Conservation (phyloP, 176 grass and related monocot species). For the Triticum monococcum region DNA sequence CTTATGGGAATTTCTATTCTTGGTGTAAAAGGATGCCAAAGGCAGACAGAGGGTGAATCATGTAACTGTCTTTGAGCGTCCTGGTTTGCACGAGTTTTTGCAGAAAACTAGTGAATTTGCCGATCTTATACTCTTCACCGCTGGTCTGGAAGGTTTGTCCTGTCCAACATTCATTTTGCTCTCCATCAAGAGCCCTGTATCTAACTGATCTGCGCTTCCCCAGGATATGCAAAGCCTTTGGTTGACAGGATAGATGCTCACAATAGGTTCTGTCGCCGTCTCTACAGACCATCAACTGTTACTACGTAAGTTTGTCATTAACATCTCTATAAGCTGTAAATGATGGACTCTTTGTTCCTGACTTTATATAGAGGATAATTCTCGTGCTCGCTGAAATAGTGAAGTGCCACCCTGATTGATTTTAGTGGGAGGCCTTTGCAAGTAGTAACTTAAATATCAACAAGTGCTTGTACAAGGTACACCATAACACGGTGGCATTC, state of each 20-base stretch:
- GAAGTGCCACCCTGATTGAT: neutral
- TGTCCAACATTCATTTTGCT: conserved; percentile 1
- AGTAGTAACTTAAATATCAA: neutral
- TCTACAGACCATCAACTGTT: conserved; percentile 85
- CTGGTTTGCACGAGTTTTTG: conserved; percentile 89
- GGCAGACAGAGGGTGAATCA: conserved; percentile 71
- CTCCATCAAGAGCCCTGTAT: neutral
- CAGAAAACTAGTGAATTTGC: conserved; percentile 74
- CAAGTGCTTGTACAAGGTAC: neutral
- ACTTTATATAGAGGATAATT: neutral
- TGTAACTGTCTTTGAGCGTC: conserved; percentile 92
- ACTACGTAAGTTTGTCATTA: conserved; percentile 62
- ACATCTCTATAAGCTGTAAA: neutral
- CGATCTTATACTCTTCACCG: conserved; percentile 93
- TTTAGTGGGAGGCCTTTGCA: conserved; percentile 16
- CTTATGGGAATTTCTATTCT: conserved; percentile 15
- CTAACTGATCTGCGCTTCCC: conserved; percentile 14
- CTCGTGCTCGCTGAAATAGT: conserved; percentile 5
- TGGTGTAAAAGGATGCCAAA: conserved; percentile 68
- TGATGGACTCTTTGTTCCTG: neutral
- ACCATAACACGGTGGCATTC: neutral
- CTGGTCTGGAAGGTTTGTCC: conserved; percentile 80
- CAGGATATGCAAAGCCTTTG: conserved; percentile 89
- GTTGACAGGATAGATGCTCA: conserved; percentile 86
- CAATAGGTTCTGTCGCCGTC: conserved; percentile 62